These are phyloP conservation scores for Mrakia blollopis DNA, from an alignment of 768 basidiomycete species.

Conservation along the genomic window DNA sequence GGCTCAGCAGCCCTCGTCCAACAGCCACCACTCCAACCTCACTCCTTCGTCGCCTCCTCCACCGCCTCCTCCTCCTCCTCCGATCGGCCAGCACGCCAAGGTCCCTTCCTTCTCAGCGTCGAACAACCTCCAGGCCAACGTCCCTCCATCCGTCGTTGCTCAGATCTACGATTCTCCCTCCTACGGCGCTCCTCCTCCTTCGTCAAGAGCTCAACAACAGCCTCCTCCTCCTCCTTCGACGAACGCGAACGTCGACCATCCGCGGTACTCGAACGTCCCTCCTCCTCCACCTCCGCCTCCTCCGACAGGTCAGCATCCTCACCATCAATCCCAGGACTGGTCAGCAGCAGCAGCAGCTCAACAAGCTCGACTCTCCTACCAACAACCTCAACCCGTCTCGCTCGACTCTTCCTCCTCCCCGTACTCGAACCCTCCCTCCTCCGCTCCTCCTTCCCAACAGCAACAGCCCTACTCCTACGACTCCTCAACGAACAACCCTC, in stretches of 20 bases:
- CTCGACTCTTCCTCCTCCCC: neutral
- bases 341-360: neutral
- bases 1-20: neutral
- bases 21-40: neutral
- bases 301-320: neutral
- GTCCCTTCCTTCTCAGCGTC: neutral
- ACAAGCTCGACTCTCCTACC: neutral
- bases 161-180: conserved; percentile 14
- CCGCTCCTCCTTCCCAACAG: neutral
- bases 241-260: neutral
- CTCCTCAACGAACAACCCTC: neutral
- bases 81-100: neutral
- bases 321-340: conserved; percentile 3
- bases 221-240: neutral
- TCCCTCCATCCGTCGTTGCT: neutral
- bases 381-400: neutral
- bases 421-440: neutral
- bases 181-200: neutral
- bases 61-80: neutral
- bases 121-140: neutral
- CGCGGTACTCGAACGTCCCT: neutral
- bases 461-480: neutral
- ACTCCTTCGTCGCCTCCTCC: neutral
- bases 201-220: neutral
- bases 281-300: neutral